A percentile compares a stretch with the other conserved stretches of the same genome.
Conservation (phyloP, 139 green algal species). For the Ettlia oleoabundans region DNA sequence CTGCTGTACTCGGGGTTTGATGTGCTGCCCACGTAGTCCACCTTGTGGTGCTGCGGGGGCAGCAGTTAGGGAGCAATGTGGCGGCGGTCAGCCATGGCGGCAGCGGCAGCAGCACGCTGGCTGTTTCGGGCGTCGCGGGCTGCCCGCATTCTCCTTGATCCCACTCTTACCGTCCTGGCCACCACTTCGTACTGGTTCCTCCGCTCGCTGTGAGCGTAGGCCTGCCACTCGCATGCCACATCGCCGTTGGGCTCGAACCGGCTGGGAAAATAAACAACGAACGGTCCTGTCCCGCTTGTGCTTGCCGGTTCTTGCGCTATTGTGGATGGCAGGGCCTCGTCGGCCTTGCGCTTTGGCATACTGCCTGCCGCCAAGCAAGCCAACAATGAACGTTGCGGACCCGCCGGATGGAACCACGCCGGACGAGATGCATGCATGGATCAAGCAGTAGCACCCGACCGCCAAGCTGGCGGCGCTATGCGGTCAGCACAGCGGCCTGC, state of each 20-base stretch:
- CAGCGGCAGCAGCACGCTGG: not conserved
- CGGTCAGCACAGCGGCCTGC: too few species aligned
- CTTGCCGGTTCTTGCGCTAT: not conserved
- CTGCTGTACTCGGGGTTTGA: conserved; percentile 35
- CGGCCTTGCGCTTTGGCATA: conserved; percentile 16
- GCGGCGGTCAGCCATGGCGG: not conserved
- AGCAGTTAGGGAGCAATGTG: not conserved
- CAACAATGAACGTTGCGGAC: not conserved
- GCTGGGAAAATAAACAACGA: conserved; percentile 45
- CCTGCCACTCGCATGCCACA: conserved; percentile 29
- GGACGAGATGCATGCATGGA: not conserved
- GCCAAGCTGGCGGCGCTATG: too few species aligned
- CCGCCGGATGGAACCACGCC: not conserved
- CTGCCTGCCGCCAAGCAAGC: not conserved
- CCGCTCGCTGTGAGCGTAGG: conserved; percentile 33
- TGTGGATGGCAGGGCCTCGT: conserved; percentile 1
- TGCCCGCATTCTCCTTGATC: too few species aligned
- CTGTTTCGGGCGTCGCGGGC: too few species aligned
- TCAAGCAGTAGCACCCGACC: too few species aligned
- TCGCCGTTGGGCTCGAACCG: conserved; percentile 37
- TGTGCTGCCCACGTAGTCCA: conserved; percentile 47
- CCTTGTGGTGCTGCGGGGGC: conserved; percentile 13
- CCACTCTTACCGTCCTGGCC: conserved; percentile 43
- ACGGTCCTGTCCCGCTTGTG: conserved; percentile 1
- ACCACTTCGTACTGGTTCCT: conserved; percentile 48